Conservation (phyloP, 164 flowering plant genomes). For the Vitis rupestris region DNA sequence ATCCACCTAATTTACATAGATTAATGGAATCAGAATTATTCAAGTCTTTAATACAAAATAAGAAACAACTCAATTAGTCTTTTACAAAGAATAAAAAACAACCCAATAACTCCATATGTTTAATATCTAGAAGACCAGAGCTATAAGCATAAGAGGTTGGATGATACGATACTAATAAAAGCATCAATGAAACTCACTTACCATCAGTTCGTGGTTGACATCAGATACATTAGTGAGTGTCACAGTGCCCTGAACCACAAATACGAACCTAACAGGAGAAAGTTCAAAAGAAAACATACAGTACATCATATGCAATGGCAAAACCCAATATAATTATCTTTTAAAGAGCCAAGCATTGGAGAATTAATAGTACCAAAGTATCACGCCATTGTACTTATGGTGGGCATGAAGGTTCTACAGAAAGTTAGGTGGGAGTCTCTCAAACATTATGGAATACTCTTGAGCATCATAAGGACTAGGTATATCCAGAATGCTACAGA, state of each 20-base stretch:
- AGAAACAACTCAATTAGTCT: not conserved
- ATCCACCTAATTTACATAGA: constrained; percentile 54
- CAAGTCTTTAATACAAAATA: too few species aligned
- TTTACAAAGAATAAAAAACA: not conserved
- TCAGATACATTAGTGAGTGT: constrained; percentile 51
- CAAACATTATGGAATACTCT: too few species aligned
- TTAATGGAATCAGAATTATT: too few species aligned
- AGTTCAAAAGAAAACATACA: not conserved
- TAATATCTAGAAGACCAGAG: too few species aligned
- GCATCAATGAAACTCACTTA: constrained; percentile 18
- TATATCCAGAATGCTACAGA: too few species aligned
- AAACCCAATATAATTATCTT: not conserved
- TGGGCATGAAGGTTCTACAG: too few species aligned
- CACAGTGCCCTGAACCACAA: constrained; percentile 67
- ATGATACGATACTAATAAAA: not conserved
- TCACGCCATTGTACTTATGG: too few species aligned
- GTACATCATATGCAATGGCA: not conserved
- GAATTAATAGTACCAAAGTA: too few species aligned
- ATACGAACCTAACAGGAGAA: constrained; percentile 58
- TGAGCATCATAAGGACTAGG: too few species aligned
- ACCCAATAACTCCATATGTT: not conserved
- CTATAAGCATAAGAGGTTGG: too few species aligned
- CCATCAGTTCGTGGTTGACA: constrained; percentile 43
- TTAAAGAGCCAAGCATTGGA: too few species aligned
- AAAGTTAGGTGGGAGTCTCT: too few species aligned